Evolutionary conservation across 768 basidiomycete species (phyloP).

Genomic region (Amanita pseudoporphyria): DNA sequence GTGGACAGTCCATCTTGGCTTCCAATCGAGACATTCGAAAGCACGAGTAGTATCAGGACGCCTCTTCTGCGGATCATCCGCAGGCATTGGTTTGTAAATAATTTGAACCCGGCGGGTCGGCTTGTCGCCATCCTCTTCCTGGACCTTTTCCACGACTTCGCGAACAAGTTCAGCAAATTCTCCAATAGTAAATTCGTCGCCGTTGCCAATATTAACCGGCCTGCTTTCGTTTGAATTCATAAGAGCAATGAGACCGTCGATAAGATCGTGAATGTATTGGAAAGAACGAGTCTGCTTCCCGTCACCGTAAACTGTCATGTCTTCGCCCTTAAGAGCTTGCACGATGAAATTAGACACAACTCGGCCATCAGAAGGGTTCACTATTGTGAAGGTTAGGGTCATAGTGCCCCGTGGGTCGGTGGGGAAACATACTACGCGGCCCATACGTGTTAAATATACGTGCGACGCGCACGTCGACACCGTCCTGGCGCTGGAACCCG

Average conservation of each 20-base stretch:
- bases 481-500: slow-evolving; percentile 90
- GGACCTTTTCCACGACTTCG: slow-evolving; percentile 88
- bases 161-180: slow-evolving; percentile 91
- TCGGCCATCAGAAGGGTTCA: slow-evolving; percentile 96
- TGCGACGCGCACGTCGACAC: slow-evolving; percentile 92
- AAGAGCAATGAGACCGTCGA: slow-evolving; percentile 85
- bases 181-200: slow-evolving; percentile 92
- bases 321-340: slow-evolving; percentile 91
- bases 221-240: slow-evolving; percentile 95
- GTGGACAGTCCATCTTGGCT: slow-evolving; percentile 86
- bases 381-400: slow-evolving; percentile 25
- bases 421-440: slow-evolving; percentile 53
- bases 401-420: too few relatives aligned
- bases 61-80: slow-evolving; percentile 91
- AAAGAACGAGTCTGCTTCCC: slow-evolving; percentile 91
- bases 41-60: slow-evolving; percentile 90
- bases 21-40: slow-evolving; percentile 77
- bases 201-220: slow-evolving; percentile 94
- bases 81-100: slow-evolving; percentile 73
- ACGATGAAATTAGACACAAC: slow-evolving; percentile 99
- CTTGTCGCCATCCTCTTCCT: slow-evolving; percentile 66
- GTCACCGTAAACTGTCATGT: slow-evolving; percentile 96
- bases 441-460: slow-evolving; percentile 98
- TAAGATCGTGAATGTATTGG: slow-evolving; percentile 97
- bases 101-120: slow-evolving; percentile 48